phyloP scores from a whole-genome alignment of 495 filamentous ascomycete genomes.

The Aspergillus diversus region DNA sequence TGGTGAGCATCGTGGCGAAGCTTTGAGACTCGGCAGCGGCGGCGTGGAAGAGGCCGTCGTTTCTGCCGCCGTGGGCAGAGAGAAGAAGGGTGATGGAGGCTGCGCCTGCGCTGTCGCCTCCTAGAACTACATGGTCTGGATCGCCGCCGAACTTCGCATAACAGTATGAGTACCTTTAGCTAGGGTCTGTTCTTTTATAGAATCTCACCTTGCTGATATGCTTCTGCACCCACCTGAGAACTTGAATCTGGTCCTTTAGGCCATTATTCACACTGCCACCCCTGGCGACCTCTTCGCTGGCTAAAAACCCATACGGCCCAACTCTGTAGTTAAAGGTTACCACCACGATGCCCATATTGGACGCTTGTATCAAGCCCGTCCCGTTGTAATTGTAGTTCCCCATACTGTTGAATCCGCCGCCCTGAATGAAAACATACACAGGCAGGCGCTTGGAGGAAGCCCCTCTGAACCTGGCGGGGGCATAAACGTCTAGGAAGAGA shows the following conservation, averaged over 20 bases:
- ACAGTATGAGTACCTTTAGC: background rate
- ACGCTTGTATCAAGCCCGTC: conserved; percentile 60
- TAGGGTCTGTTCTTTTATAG: background rate
- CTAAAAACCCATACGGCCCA: conserved; percentile 73
- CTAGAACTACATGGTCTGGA: conserved; percentile 69
- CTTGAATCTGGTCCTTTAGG: conserved; percentile 68
- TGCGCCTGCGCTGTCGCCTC: conserved; percentile 73
- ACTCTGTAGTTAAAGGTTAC: conserved; percentile 83
- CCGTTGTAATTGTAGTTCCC: conserved; percentile 71
- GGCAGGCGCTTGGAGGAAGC: conserved; percentile 55
- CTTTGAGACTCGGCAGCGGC: conserved; percentile 68
- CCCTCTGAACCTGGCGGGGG: conserved; percentile 51
- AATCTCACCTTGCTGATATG: conserved; percentile 58
- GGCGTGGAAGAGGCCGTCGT: conserved; percentile 63
- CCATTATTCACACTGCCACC: conserved; percentile 68
- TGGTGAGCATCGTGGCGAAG: conserved; percentile 62
- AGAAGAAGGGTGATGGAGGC: conserved; percentile 69
- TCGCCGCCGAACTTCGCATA: conserved; percentile 68
- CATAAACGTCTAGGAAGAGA: conserved; percentile 74
- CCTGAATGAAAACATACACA: conserved; percentile 76
- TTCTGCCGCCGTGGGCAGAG: conserved; percentile 60
- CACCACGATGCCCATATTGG: conserved; percentile 63
- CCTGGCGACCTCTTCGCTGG: conserved; percentile 59
- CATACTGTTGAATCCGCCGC: conserved; percentile 70
- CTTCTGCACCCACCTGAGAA: conserved; percentile 70